A percentile compares a stretch with the other conserved stretches of the same genome.
phyloP scores from a whole-genome alignment of 176 grass and related monocot species.

The Themeda triandra region DNA sequence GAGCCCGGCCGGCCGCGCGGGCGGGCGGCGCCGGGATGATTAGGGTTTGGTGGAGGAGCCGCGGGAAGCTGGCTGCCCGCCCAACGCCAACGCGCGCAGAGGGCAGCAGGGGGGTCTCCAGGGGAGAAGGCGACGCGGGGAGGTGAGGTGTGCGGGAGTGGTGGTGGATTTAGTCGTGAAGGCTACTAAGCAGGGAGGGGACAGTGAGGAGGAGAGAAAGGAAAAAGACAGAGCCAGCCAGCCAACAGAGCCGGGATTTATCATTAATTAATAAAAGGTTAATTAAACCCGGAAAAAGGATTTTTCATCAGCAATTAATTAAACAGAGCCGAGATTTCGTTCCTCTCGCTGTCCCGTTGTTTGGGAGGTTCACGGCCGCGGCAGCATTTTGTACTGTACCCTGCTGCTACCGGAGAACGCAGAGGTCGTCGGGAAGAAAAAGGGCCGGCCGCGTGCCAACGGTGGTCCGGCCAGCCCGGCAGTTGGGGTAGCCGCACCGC shows the following conservation, averaged over 20 bases:
- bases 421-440: background rate
- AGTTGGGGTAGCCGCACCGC: conserved; percentile 22
- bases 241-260: background rate
- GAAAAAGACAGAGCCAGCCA: background rate
- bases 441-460: too few relatives aligned
- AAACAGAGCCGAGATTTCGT: background rate
- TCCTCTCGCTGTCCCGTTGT: conserved; percentile 1
- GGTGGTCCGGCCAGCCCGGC: background rate
- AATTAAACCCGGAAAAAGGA: background rate
- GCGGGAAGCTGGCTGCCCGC: background rate
- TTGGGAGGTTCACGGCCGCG: background rate
- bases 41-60: conserved; percentile 36
- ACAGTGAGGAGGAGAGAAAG: background rate
- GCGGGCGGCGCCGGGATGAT: background rate
- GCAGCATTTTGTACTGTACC: background rate
- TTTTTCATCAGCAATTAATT: background rate
- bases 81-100: background rate
- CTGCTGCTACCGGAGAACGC: background rate
- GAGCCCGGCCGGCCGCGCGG: background rate
- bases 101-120: background rate
- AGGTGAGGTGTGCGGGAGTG: background rate
- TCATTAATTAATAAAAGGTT: background rate
- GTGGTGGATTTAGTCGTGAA: conserved; percentile 61
- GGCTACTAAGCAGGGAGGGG: conserved; percentile 27
- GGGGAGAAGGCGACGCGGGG: background rate